Evolutionary conservation across 2,329 filamentous ascomycete species (phyloP).

Genomic region (Plenodomus biglobosus): DNA sequence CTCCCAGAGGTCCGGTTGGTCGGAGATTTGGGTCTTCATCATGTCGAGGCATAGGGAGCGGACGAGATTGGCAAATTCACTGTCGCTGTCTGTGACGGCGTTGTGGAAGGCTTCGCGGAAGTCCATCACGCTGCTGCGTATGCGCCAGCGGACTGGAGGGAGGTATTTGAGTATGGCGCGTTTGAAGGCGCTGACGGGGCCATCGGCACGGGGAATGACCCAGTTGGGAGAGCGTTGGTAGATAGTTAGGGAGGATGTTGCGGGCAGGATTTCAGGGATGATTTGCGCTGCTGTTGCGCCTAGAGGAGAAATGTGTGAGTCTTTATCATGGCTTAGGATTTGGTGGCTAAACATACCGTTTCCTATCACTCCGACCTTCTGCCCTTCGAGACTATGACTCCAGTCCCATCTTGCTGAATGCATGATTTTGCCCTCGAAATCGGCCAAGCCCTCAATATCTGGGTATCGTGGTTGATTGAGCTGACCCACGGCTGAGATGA

Average conservation of each 20-base stretch:
- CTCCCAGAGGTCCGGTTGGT: conserved; percentile 55
- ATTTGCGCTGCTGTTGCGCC: conserved; percentile 62
- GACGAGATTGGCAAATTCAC: conserved; percentile 47
- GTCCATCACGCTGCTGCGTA: conserved; percentile 58
- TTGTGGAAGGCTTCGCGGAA: conserved; percentile 54
- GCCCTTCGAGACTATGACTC: conserved; percentile 57
- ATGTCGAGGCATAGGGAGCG: conserved; percentile 40
- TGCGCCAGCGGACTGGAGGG: conserved; percentile 54
- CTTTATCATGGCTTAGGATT: conserved; percentile 1
- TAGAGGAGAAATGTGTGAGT: conserved; percentile 1
- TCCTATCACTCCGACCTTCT: conserved; percentile 61
- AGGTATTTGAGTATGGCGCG: conserved; percentile 53
- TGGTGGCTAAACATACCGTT: conserved; percentile 49
- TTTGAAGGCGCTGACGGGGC: conserved; percentile 47
- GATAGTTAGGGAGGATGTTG: conserved; percentile 53
- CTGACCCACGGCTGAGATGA: conserved; percentile 62
- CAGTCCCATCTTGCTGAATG: conserved; percentile 64
- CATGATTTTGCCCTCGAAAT: conserved; percentile 57
- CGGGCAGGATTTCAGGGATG: conserved; percentile 58
- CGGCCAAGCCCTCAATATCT: conserved; percentile 51
- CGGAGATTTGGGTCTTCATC: conserved; percentile 52
- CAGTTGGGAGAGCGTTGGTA: conserved; percentile 63
- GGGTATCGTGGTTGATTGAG: conserved; percentile 58
- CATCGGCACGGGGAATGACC: conserved; percentile 58
- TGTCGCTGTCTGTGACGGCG: conserved; percentile 48